Base-by-base conservation (phyloP, 495 filamentous ascomycete species). In the Trichoderma asperelloides region DNA sequence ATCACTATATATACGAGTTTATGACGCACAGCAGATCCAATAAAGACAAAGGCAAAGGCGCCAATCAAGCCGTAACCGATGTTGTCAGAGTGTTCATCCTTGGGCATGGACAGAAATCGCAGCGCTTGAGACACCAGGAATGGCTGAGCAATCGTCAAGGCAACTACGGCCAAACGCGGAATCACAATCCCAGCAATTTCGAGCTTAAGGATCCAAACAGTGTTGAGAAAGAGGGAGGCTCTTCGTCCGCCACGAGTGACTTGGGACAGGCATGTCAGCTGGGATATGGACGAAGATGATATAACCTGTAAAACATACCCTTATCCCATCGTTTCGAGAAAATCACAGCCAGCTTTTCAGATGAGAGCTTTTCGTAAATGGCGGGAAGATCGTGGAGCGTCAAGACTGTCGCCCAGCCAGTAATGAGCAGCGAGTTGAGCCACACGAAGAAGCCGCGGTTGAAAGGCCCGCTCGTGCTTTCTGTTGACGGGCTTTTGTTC, bases 111-210 rank as follows among this genome's bases (percentile, higher is more conserved):
- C 5, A 84, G 81, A 62, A 84, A 74, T 0, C 69, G 71, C 6
- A 88, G 71, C 0, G 85, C 79, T 13, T 80, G 75, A 33, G 86
- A 75, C 25, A 90, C 81, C 15, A 92, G 79, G 63, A 91, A 82
- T 0, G 89, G 89, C 69, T 91, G 88, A 65, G 81, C 83, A 62
- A 88, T 85, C 23, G 79, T 85, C 69, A 91, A 87, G 1, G 74
- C 86, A 16, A 81, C 82, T 1, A 82, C 74, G 33, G 71, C 78
- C 0, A 79, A 67, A 57, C 85, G 71, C 0, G 85, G 82, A 12
- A 78, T 75, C 45, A 85, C 69, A 11, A 71, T 78, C 1, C 75
- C 70, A 2, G 79, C 69, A 11, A 85, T 64, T 23, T 75, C 74
- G 76, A 77, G 80, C 68, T 78, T 81, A 63, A 81, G 73, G n/a